Evolutionary conservation across 805 yeast genomes (phyloP), one percentile per base, ranked within the genome.

Genomic region (Zygosaccharomyces bisporus): DNA sequence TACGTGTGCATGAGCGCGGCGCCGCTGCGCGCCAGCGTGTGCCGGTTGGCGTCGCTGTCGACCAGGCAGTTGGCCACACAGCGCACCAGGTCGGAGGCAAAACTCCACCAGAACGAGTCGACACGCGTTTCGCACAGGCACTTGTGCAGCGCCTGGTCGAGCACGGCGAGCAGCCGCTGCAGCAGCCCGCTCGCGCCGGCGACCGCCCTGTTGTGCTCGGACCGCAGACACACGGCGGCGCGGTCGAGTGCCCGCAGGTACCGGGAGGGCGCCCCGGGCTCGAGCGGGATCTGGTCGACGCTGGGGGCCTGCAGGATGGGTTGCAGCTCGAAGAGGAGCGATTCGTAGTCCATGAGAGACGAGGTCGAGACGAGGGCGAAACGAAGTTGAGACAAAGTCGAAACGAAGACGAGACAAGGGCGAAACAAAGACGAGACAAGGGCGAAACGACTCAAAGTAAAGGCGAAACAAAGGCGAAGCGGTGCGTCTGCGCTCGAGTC

Each of bases 331-430:
- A 57, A 60, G 7, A 63, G 34, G 19, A 65, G 51, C n/a, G 47
- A 46, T 35, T 63, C 67, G 53, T 57, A 65, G 40, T 64, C 66
- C 69, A 65, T 64, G 6, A n/a, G n/a, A n/a, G n/a, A n/a, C n/a
- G n/a, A n/a, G n/a, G n/a, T n/a, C n/a, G n/a, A n/a, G n/a, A n/a
- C n/a, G n/a, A n/a, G n/a, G n/a, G n/a, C n/a, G n/a, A n/a, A n/a
- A n/a, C n/a, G n/a, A n/a, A n/a, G n/a, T n/a, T n/a, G n/a, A n/a
- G n/a, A n/a, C n/a, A n/a, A n/a, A n/a, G n/a, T n/a, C n/a, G n/a
- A n/a, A n/a, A n/a, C n/a, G n/a, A n/a, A n/a, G n/a, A n/a, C n/a
- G n/a, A n/a, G n/a, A n/a, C n/a, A n/a, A n/a, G n/a, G n/a, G n/a
- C n/a, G n/a, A n/a, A n/a, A n/a, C n/a, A n/a, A n/a, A n/a, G n/a